Conservation (phyloP, 108 stramenopile species). For the Cyclotella kingstonii region DNA sequence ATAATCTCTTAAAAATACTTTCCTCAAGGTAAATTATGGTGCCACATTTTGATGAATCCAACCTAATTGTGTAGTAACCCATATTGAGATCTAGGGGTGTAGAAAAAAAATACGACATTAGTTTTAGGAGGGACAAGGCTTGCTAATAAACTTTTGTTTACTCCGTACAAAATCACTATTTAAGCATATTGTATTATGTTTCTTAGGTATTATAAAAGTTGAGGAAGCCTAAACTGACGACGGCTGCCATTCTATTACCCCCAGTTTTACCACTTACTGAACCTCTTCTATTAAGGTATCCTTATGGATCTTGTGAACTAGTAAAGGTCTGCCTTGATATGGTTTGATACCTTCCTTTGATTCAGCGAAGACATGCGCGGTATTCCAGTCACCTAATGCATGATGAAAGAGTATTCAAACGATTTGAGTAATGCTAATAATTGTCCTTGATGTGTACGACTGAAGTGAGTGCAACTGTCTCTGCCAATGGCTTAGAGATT, state of each 20-base stretch:
- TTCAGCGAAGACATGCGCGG: too few relatives aligned
- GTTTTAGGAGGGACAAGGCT: constrained; percentile 50
- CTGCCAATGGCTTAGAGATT: too few relatives aligned
- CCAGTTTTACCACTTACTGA: neutral
- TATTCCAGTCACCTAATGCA: too few relatives aligned
- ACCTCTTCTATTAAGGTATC: too few relatives aligned
- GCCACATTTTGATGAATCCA: constrained; percentile 26
- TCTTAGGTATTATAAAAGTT: constrained; percentile 11
- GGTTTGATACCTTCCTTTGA: too few relatives aligned
- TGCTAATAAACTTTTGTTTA: constrained; percentile 37
- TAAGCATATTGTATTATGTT: constrained; percentile 6
- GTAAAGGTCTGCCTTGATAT: too few relatives aligned
- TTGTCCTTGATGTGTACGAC: too few relatives aligned
- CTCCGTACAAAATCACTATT: constrained; percentile 42
- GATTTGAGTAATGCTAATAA: too few relatives aligned
- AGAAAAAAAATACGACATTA: constrained; percentile 19
- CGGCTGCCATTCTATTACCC: constrained; percentile 2
- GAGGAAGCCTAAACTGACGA: constrained; percentile 12
- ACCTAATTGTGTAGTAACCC: constrained; percentile 45
- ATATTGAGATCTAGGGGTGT: constrained; percentile 50
- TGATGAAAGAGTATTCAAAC: too few relatives aligned
- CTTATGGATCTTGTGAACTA: too few relatives aligned
- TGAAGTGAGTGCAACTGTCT: too few relatives aligned
- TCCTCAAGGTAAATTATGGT: constrained; percentile 47
- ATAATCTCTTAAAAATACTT: constrained; percentile 41